Evolutionary conservation across 108 stramenopile species (phyloP), one percentile per base, ranked within the genome.

Genomic region (Skeletonema menzelii): DNA sequence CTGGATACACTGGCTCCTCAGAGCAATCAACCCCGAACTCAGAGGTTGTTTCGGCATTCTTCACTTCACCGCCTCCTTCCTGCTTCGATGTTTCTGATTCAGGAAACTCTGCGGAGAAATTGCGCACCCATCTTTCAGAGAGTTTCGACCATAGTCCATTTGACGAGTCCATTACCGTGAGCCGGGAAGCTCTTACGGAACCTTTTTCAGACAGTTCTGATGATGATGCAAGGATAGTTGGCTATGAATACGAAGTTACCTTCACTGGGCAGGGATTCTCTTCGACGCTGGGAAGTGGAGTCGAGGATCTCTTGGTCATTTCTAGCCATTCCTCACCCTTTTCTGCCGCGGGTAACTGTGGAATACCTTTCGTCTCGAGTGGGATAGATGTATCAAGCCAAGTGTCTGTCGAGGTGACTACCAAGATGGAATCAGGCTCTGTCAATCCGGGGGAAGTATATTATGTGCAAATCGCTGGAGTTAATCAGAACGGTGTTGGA

Each of bases 381-480:
- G 79, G 80, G 4, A 53, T 64, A 5, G 82, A 83, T 64, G 72
- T 75, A 24, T 73, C 80, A 17, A 77, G 47, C 34, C 34, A 80
- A 38, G 73, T 76, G 13, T 71, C 58, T 14, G 34, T 80, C 28
- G 49, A 27, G 31, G 73, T 84, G 20, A 28, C 67, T 4, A 82
- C 83, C 31, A 37, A 79, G 14, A 70, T 84, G 77, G 81, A 82
- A 55, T 82, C 86, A 30, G 72, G 65, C 53, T 59, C 86, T 1
- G 15, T 89, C 15, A 31, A 49, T 31, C 82, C 88, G 2, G 94
- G 94, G 1, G 59, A 73, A 40, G 55, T 70, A 20, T 93, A 90
- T 75, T 91, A 85, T 59, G 84, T 93, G 38, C 80, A 90, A 26
- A 59, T 93, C 19, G 74, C 82, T 10, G 90, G 91, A 3, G 44